Percentiles rank a stretch among this genome's conserved stretches.
Evolutionary conservation across 83 land plant genomes (phyloP).

Genomic region (Isoetes engelmannii): DNA sequence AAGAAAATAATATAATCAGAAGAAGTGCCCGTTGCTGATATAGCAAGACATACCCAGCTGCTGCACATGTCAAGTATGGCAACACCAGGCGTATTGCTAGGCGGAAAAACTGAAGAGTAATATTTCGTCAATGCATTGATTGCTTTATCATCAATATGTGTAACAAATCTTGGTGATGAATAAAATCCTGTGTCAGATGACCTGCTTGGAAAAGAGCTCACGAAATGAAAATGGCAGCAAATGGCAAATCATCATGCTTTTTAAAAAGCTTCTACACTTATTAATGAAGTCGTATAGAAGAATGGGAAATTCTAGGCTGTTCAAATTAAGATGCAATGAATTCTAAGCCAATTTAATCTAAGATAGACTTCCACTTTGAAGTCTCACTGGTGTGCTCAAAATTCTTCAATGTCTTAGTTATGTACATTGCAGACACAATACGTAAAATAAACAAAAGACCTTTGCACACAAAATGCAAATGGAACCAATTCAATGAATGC

Average conservation of each 20-base stretch:
- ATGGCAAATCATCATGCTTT: background rate
- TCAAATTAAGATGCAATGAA: background rate
- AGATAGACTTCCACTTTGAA: background rate
- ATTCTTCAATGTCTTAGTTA: too few relatives aligned
- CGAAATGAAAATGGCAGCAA: background rate
- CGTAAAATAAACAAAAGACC: too few relatives aligned
- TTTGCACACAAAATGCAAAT: too few relatives aligned
- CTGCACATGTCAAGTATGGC: conserved; percentile 87
- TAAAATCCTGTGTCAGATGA: conserved; percentile 74
- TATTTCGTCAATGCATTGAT: conserved; percentile 83
- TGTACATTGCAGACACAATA: too few relatives aligned
- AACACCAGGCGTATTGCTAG: conserved; percentile 78
- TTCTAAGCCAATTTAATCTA: background rate
- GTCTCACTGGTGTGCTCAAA: background rate
- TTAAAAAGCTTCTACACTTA: background rate
- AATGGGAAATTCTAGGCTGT: background rate
- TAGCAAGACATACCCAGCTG: conserved; percentile 66
- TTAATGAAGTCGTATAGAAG: background rate
- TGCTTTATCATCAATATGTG: conserved; percentile 94
- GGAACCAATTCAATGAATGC: too few relatives aligned
- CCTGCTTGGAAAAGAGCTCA: conserved; percentile 25
- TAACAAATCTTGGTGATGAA: conserved; percentile 79
- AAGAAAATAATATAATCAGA: background rate
- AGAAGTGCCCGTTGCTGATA: background rate
- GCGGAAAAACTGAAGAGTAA: conserved; percentile 76